phyloP scores from a whole-genome alignment of 192 early-diverging fungal genomes.

The Funneliformis geosporum region DNA sequence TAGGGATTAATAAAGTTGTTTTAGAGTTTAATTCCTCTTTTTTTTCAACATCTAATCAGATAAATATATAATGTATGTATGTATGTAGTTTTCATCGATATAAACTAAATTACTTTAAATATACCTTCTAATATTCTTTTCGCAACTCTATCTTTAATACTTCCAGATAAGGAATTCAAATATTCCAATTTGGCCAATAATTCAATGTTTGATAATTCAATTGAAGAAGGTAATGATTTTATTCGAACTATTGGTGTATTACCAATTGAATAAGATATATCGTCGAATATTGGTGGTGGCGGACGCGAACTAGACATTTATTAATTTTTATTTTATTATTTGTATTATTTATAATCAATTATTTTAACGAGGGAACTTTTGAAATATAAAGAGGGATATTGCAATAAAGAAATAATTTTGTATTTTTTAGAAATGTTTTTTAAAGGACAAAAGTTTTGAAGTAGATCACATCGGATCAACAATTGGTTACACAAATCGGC shows the following conservation, averaged over 20 bases:
- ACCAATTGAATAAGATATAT: constrained; percentile 47
- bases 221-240: constrained; percentile 15
- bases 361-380: too few species aligned
- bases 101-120: not conserved
- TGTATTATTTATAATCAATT: too few species aligned
- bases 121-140: constrained; percentile 48
- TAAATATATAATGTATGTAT: not conserved
- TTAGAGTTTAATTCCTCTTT: constrained; percentile 37
- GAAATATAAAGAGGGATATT: too few species aligned
- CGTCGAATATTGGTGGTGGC: constrained; percentile 7
- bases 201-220: constrained; percentile 44
- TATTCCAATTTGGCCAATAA: constrained; percentile 76
- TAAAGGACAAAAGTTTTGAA: too few species aligned
- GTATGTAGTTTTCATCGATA: not conserved
- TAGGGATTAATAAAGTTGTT: constrained; percentile 65
- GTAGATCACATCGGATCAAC: too few species aligned
- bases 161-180: constrained; percentile 64
- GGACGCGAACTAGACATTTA: not conserved
- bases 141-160: constrained; percentile 77
- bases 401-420: too few species aligned
- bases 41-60: constrained; percentile 15
- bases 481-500: too few species aligned
- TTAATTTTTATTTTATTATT: too few species aligned
- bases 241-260: constrained; percentile 62
- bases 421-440: too few species aligned